A percentile compares a stretch with the other conserved stretches of the same genome.
Evolutionary conservation across 1,284 basidiomycete genomes (phyloP).

Genomic region (Leccinum pallidistipes): DNA sequence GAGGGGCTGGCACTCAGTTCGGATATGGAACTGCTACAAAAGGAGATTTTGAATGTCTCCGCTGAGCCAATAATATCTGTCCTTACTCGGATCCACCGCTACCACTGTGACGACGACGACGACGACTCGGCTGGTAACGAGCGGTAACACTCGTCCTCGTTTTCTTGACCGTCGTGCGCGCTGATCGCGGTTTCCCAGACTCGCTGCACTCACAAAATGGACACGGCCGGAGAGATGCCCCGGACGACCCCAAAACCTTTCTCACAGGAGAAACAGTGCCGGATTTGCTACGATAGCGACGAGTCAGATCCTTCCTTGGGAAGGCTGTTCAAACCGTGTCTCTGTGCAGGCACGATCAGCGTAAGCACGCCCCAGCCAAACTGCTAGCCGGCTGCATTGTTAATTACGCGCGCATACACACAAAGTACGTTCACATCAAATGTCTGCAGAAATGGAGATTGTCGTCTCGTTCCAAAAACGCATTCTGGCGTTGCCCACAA

Average conservation of each 20-base stretch:
- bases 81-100: constrained; percentile 17
- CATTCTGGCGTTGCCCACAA: constrained; percentile 75
- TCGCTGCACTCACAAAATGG: constrained; percentile 12
- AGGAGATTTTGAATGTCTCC: background rate
- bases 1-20: background rate
- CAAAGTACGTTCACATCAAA: constrained; percentile 75
- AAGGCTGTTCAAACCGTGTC: constrained; percentile 72
- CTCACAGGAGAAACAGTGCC: constrained; percentile 57
- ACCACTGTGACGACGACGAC: background rate
- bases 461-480: constrained; percentile 52
- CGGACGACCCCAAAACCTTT: constrained; percentile 2
- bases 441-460: constrained; percentile 75
- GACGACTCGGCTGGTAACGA: background rate
- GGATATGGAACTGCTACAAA: background rate
- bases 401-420: constrained; percentile 13
- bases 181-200: background rate
- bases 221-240: constrained; percentile 20
- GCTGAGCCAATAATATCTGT: constrained; percentile 3
- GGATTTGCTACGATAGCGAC: constrained; percentile 72
- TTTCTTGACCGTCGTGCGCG: background rate
- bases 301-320: constrained; percentile 57
- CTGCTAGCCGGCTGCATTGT: constrained; percentile 9
- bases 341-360: constrained; percentile 77
- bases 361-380: constrained; percentile 43
- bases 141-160: constrained; percentile 4